Conservation (phyloP, 257 asterid species). For the Scutellaria minor region DNA sequence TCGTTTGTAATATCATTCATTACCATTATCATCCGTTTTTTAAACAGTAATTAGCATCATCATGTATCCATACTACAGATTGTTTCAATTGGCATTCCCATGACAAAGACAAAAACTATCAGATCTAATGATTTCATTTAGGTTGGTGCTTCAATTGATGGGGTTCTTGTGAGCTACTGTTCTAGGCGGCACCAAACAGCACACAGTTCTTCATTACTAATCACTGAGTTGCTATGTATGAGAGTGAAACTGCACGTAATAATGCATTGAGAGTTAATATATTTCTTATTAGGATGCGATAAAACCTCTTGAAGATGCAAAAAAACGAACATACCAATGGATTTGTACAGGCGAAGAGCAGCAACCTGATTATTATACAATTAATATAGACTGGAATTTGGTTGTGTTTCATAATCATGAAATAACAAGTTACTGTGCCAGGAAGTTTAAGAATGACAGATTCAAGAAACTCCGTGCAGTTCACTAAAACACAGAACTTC, state of each 20-base stretch:
- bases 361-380: no score
- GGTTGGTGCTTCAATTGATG: not conserved
- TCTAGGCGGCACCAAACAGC: not conserved
- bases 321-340: no score
- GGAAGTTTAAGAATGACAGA: no score
- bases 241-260: not conserved
- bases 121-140: not conserved
- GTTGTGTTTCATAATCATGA: no score
- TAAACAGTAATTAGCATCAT: not conserved
- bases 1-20: not conserved
- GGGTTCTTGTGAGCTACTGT: not conserved
- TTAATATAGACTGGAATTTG: no score
- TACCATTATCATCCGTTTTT: not conserved
- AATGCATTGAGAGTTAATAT: not conserved
- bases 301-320: not conserved
- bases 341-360: no score
- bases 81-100: not conserved
- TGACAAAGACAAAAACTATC: not conserved
- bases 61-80: not conserved
- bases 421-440: no score
- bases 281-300: not conserved
- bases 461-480: no score
- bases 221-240: not conserved
- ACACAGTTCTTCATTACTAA: not conserved
- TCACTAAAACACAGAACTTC: no score